Base-by-base conservation (phyloP, 192 early-diverging fungal genomes). In the Chytriomyces sp. region DNA sequence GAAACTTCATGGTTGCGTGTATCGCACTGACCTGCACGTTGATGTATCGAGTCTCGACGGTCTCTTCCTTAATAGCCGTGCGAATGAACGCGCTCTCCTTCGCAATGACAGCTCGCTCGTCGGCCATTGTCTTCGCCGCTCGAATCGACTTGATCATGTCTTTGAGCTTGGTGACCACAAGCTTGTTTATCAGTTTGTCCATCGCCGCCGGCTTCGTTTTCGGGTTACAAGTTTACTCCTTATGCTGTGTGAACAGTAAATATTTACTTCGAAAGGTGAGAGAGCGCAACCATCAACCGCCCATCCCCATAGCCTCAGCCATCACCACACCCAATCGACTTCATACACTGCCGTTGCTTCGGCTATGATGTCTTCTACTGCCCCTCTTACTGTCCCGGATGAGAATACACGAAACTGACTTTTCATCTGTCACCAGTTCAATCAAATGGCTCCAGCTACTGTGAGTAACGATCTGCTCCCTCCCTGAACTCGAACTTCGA, bases 101-200 rank as follows among this genome's bases (percentile, higher is more conserved):
- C 70, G 94, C 93, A 79, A 99, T 97, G 49, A 99, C 98, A n/a
- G 94, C 93, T 69, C 98, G 91, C 84, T 99, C 98, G 83, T 98
- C 98, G 18, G 98, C 95, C 45, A 95, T 94, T n/a, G 98, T 99
- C 79, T 97, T 98, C 82, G 96, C 97, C 72, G 94, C 92, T 64
- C 98, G 92, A 65, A 99, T 96, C 16, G 91, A 91, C 82, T 98
- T 97, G 89, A 99, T 99, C 80, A 99, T 92, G 85, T 98, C 96
- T 86, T 90, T 90, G 9, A 89, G 79, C 47, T 81, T 81, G 64
- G 79, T 78, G 24, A 70, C 77, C 61, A 78, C 79, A 49, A 83
- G 79, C 45, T 77, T 74, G 50, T 79, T 79, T 43, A 83, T 50
- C 23, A 78, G 47, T 67, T 80, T 83, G 76, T 80, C 79, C 78